phyloP scores from a whole-genome alignment of 2,329 filamentous ascomycete genomes.

The Ceratocystis harringtonii region DNA sequence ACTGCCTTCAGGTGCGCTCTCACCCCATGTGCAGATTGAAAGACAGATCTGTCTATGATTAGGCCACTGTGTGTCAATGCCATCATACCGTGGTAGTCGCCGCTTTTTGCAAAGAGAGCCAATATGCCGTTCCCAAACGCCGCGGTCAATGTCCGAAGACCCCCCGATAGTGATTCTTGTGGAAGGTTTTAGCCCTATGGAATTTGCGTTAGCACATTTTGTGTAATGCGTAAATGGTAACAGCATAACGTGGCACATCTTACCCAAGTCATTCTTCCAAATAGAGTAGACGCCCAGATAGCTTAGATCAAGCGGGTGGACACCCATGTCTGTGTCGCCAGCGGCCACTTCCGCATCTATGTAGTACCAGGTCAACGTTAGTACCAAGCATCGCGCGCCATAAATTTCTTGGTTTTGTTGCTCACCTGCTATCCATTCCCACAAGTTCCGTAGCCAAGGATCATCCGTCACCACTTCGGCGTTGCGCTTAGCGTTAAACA shows the following conservation, averaged over 20 bases:
- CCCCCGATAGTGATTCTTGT: constrained; percentile 34
- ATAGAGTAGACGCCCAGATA: constrained; percentile 60
- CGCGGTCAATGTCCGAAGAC: constrained; percentile 30
- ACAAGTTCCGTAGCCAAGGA: constrained; percentile 61
- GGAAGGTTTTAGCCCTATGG: constrained; percentile 32
- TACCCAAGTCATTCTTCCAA: constrained; percentile 56
- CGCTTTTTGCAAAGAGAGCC: constrained; percentile 48
- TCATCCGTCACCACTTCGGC: constrained; percentile 53
- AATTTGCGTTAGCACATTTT: background rate
- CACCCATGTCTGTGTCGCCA: constrained; percentile 53
- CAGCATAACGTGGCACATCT: background rate
- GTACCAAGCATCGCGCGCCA: background rate
- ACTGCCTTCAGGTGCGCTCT: constrained; percentile 26
- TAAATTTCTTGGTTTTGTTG: constrained; percentile 17
- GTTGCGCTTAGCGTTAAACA: constrained; percentile 51
- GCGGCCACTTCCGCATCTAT: constrained; percentile 49
- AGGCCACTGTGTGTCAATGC: constrained; percentile 46
- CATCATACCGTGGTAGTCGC: constrained; percentile 47
- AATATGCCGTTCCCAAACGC: constrained; percentile 46
- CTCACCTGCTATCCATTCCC: constrained; percentile 57
- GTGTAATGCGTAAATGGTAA: background rate
- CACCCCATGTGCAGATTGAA: constrained; percentile 58
- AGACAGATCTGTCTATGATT: constrained; percentile 62
- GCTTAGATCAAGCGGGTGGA: constrained; percentile 53
- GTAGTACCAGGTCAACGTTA: constrained; percentile 6